Base-by-base conservation (phyloP, 371 early-diverging fungal species). In the Mycotypha africana region DNA sequence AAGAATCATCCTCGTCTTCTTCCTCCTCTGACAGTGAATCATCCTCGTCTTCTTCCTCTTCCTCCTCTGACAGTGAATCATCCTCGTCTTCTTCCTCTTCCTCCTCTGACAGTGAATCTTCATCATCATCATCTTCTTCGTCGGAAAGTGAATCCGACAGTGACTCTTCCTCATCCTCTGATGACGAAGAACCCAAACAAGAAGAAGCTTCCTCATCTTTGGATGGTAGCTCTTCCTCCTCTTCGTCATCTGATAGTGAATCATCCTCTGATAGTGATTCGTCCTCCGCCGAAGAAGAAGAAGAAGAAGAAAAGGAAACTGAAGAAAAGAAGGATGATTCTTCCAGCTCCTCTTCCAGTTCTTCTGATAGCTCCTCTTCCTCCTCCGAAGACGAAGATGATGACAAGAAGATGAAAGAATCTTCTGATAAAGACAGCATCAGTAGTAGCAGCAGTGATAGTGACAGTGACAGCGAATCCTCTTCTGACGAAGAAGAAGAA, bases 121-220 rank as follows among this genome's bases (percentile, higher is more conserved):
- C 22, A 37, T 38, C n/a, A n/a, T n/a, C n/a, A n/a, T n/a, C n/a
- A n/a, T n/a, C n/a, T n/a, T n/a, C n/a, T n/a, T n/a, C n/a, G n/a
- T n/a, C n/a, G n/a, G n/a, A n/a, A n/a, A 51, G 42, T 51, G 60
- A 64, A 19, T 55, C 52, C 17, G 14, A 43, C 33, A 50, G 45
- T 12, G 47, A 49, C 51, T 56, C 46, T 30, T 31, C 32, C 15
- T n/a, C n/a, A n/a, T n/a, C n/a, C n/a, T n/a, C n/a, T n/a, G n/a
- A n/a, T n/a, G n/a, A n/a, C n/a, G n/a, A n/a, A n/a, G n/a, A n/a
- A n/a, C n/a, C n/a, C n/a, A n/a, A n/a, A n/a, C n/a, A n/a, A n/a
- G n/a, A n/a, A n/a, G n/a, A n/a, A n/a, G n/a, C n/a, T n/a, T n/a
- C n/a, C n/a, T n/a, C n/a, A n/a, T n/a, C n/a, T n/a, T n/a, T n/a